Evolutionary conservation across 1,284 basidiomycete genomes (phyloP).

Genomic region (Irpex lacteus): DNA sequence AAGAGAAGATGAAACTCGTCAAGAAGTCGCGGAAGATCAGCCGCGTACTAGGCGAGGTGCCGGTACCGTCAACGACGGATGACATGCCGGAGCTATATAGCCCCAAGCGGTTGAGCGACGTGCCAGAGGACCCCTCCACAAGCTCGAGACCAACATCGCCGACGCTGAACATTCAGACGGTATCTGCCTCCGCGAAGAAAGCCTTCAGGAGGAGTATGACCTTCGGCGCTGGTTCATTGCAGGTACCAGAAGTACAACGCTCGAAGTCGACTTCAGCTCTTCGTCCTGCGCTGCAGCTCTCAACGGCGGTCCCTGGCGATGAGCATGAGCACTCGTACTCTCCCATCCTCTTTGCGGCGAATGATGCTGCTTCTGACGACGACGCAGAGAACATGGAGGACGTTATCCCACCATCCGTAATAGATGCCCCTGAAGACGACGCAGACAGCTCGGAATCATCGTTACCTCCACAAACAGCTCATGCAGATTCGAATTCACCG

Average conservation of each 20-base stretch:
- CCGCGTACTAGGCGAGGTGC: slow-evolving; percentile 38
- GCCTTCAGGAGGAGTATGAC: slow-evolving; percentile 25
- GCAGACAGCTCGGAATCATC: too few species aligned
- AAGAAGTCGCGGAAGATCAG: slow-evolving; percentile 43
- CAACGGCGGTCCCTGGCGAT: slow-evolving; percentile 8
- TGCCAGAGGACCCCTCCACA: slow-evolving; percentile 17
- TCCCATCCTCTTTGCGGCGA: slow-evolving; percentile 18
- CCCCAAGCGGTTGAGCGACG: slow-evolving; percentile 13
- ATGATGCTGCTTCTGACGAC: not conserved
- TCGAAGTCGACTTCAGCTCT: slow-evolving; percentile 24
- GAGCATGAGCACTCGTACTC: slow-evolving; percentile 15
- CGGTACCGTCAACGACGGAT: slow-evolving; percentile 21
- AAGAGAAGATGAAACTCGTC: slow-evolving; percentile 37
- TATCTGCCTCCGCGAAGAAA: slow-evolving; percentile 10
- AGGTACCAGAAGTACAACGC: slow-evolving; percentile 19
- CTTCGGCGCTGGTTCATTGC: slow-evolving; percentile 10
- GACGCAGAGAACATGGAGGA: not conserved
- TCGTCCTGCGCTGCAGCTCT: slow-evolving; percentile 21
- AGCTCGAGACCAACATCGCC: slow-evolving; percentile 14
- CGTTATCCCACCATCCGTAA: not conserved
- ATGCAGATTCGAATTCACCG: slow-evolving; percentile 17
- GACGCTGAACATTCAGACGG: slow-evolving; percentile 8
- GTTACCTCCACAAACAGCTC: too few species aligned
- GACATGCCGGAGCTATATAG: slow-evolving; percentile 12
- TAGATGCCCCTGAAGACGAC: not conserved